Base-by-base conservation (phyloP, 73 alveolate species). In the Paramecium sonneborni region DNA sequence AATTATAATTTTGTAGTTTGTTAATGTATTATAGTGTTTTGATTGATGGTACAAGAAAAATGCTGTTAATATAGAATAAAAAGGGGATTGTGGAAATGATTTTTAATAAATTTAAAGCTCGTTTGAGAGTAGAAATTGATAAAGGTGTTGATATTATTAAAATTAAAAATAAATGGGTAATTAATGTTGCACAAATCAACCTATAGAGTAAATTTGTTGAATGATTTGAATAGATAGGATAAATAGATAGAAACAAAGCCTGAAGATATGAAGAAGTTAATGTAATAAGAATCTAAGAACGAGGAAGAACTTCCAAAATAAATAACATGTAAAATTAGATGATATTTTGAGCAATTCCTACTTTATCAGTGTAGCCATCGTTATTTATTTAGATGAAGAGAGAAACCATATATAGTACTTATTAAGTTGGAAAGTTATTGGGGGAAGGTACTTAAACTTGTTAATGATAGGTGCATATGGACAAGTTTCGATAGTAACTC, bases 401-500 rank as follows among this genome's bases (percentile, higher is more conserved):
- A 14, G 88, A 76, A 38, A 30, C 38, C 11, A 76, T 76, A 1
- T 76, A 76, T 37, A 15, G 88, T 10, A 37, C 35, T 24, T 76
- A 76, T 57, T 39, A 55, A 38, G 88, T 76, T 14, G 88, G 88
- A 5, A 76, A 39, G 41, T 14, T 39, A 18, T 76, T 76, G 23
- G 88, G 88, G 8, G 88, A 76, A 39, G 88, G 88, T 76, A 15
- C 6, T 1, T 24, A 0, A 4, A 18, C 1, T 57, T 15, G n/a
- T 9, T 38, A 38, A 32, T 38, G 8, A 5, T 24, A 87, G 93
- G 98, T 52, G 95, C 96, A 20, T 95, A 95, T 76, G 98, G 98
- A 6, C 52, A 92, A 85, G 99, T 97, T 14, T 97, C 98, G 93
- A 95, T 92, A 87, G 99, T 95, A 1, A 95, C 92, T 48, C 90